Evolutionary conservation across 495 filamentous ascomycete genomes (phyloP).

Genomic region (Penicillium paxilli): DNA sequence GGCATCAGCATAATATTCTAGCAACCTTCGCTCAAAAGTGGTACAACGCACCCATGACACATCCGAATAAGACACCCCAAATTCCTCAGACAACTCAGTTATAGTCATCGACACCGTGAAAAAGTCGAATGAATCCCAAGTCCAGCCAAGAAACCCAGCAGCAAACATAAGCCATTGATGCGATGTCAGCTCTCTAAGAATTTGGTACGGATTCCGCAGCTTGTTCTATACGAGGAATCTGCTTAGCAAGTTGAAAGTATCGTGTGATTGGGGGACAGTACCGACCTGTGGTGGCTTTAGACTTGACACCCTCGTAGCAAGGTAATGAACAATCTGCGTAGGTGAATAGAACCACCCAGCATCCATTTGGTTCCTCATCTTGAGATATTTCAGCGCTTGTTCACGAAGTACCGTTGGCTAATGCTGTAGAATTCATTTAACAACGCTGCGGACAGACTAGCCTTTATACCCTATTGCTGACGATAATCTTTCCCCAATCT

Average conservation of each 20-base stretch:
- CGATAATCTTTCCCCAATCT: background rate
- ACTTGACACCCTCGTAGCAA: slow-evolving; percentile 32
- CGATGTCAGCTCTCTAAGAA: slow-evolving; percentile 29
- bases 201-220: slow-evolving; percentile 27
- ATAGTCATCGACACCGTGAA: slow-evolving; percentile 40
- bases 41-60: slow-evolving; percentile 33
- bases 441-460: background rate
- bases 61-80: slow-evolving; percentile 29
- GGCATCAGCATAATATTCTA: background rate
- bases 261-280: background rate
- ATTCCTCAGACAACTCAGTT: slow-evolving; percentile 34
- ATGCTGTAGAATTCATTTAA: background rate
- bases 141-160: slow-evolving; percentile 31
- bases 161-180: slow-evolving; percentile 47
- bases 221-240: slow-evolving; percentile 7
- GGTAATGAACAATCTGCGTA: slow-evolving; percentile 32
- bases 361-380: slow-evolving; percentile 42
- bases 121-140: slow-evolving; percentile 45
- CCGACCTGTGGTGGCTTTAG: slow-evolving; percentile 29
- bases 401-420: too few relatives aligned
- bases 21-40: too few relatives aligned
- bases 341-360: slow-evolving; percentile 42
- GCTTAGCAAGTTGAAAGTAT: background rate
- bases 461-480: background rate
- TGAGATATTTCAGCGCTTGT: background rate